Evolutionary conservation across 2,329 filamentous ascomycete species (phyloP).

Genomic region (Ceratocystis diversiconidia): DNA sequence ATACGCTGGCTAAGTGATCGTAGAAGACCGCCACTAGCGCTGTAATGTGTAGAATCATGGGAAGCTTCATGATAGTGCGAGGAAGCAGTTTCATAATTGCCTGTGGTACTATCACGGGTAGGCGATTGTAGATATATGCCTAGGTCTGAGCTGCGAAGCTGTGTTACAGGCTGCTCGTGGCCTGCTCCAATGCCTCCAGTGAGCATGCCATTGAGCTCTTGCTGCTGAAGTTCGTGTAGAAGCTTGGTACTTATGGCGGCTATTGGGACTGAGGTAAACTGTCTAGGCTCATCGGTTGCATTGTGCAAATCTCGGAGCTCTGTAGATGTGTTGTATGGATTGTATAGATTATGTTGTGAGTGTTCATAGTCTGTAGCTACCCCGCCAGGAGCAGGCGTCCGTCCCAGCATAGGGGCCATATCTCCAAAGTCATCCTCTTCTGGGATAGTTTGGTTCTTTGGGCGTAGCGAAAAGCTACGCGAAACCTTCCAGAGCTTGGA

Average conservation of each 20-base stretch:
- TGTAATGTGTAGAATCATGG: neutral
- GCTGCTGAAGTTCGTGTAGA: slow-evolving; percentile 29
- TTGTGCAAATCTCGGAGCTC: neutral
- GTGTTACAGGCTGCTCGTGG: slow-evolving; percentile 32
- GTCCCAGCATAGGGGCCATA: slow-evolving; percentile 5
- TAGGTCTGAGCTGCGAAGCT: slow-evolving; percentile 37
- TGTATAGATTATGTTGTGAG: neutral
- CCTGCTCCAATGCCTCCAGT: slow-evolving; percentile 46
- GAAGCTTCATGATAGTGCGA: neutral
- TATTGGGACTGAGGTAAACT: neutral
- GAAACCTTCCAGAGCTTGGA: neutral
- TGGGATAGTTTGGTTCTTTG: neutral
- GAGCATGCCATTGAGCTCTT: slow-evolving; percentile 40
- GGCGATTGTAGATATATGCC: slow-evolving; percentile 23
- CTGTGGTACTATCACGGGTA: neutral
- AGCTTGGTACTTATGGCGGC: neutral
- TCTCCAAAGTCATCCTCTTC: slow-evolving; percentile 5
- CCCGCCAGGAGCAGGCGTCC: neutral
- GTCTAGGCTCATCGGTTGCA: neutral
- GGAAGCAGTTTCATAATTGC: neutral
- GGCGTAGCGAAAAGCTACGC: slow-evolving; percentile 1
- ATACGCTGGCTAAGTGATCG: slow-evolving; percentile 30
- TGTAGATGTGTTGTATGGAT: neutral
- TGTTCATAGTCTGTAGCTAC: neutral
- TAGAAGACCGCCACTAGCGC: slow-evolving; percentile 23